Conservation (phyloP, 192 early-diverging fungal genomes). For the Phycomyces blakesleeanus region DNA sequence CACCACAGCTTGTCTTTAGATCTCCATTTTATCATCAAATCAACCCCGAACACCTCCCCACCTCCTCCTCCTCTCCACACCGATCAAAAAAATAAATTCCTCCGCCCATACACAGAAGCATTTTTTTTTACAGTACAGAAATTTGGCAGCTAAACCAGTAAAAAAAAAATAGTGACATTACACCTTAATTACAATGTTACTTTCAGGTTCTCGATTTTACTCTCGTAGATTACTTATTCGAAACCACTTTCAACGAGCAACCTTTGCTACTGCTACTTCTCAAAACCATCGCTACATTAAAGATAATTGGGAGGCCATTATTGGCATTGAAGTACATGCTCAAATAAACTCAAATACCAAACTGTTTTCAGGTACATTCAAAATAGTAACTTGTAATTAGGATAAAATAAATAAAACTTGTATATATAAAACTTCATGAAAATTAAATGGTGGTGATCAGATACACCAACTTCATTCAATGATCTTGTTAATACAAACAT, state of each 20-base stretch:
- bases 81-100: no score
- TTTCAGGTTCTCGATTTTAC: no score
- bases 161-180: no score
- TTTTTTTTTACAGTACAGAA: no score
- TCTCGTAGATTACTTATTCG: no score
- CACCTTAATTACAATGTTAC: no score
- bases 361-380: constrained; percentile 71
- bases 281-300: constrained; percentile 8
- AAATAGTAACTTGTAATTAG: not conserved
- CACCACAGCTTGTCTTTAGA: no score
- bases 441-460: constrained; percentile 6
- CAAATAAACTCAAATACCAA: constrained; percentile 74
- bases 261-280: not conserved
- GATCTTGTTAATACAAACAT: constrained; percentile 74
- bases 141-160: no score
- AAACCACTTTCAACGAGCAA: not conserved
- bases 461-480: constrained; percentile 47
- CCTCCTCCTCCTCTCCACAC: no score
- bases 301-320: constrained; percentile 59
- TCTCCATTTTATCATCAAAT: no score
- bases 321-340: constrained; percentile 90
- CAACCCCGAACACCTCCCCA: no score
- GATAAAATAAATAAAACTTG: not conserved
- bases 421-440: not conserved
- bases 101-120: no score